Evolutionary conservation across 1,284 basidiomycete genomes (phyloP), one percentile per base, ranked within the genome.

Genomic region (Mycosarcoma maydis): DNA sequence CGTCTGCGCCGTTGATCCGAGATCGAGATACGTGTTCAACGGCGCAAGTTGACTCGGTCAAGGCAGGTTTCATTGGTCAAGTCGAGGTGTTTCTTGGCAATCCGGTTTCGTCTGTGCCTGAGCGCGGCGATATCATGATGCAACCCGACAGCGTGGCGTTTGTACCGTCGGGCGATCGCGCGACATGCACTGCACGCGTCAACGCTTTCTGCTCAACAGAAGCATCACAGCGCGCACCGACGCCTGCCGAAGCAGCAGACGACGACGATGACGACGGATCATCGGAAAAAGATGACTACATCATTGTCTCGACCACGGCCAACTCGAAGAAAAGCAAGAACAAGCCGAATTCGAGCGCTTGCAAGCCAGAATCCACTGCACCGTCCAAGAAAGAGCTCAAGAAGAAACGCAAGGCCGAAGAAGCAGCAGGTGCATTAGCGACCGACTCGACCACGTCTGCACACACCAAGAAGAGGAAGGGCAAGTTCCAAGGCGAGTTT

Each of bases 391-490:
- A 57, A 29, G 46, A 60, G 42, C 32, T 46, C 43, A 70, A 57
- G 61, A 65, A 70, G 52, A 58, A 56, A 24, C 55, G 56, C 26
- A 66, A 59, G n/a, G 52, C 52, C 10, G 48, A 58, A 38, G 33
- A 42, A 7, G 20, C 34, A 17, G 33, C 57, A 26, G 7, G 10
- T 5, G 30, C 44, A 6, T 8, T 24, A 22, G 17, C 22, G 2
- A 37, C 36, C 17, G 36, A 37, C 3, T 20, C 19, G 36, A 20
- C 8, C 3, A 7, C 36, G 2, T 37, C 36, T n/a, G 20, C 45
- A 6, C 43, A 41, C 1, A 14, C 22, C 11, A 48, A 53, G 43
- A 56, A 43, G 53, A 22, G 54, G 3, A 61, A 54, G 37, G 46
- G 39, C n/a, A 68, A 68, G 54, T 62, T 58, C 11, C 43, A 49